Percentiles rank a stretch among this genome's conserved stretches.
These are phyloP conservation scores for Adenanthera pavonina DNA, from an alignment of 306 rosid species.

Conservation along the genomic window DNA sequence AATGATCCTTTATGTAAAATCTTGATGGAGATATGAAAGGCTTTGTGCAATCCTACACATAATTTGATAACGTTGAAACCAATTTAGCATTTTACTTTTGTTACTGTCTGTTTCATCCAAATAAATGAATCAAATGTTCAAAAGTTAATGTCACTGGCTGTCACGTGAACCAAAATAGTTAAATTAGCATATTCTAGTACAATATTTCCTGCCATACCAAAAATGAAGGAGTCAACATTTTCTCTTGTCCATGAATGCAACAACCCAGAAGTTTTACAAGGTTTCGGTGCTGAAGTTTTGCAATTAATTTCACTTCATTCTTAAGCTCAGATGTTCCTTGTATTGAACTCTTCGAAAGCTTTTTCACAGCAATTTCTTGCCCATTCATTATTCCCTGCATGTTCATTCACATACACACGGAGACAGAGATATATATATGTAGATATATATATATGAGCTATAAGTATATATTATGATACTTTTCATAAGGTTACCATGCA, in stretches of 20 bases:
- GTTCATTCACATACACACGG: neutral
- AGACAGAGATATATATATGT: no score
- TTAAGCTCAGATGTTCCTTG: slow-evolving; percentile 49
- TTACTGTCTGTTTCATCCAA: neutral
- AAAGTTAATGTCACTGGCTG: neutral
- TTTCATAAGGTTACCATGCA: neutral
- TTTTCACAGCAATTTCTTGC: slow-evolving; percentile 47
- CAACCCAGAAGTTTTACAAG: slow-evolving; percentile 50
- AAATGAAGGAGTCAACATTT: slow-evolving; percentile 46
- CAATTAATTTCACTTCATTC: slow-evolving; percentile 43
- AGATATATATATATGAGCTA: neutral
- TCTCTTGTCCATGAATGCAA: slow-evolving; percentile 49
- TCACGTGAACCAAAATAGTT: neutral
- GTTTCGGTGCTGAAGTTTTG: slow-evolving; percentile 49
- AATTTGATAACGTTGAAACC: slow-evolving; percentile 34
- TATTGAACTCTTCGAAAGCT: slow-evolving; percentile 45
- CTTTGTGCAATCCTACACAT: slow-evolving; percentile 46
- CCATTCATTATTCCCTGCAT: slow-evolving; percentile 36
- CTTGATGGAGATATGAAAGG: slow-evolving; percentile 58
- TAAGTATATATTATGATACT: neutral
- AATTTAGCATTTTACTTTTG: slow-evolving; percentile 18
- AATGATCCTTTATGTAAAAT: slow-evolving; percentile 54
- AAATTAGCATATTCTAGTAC: neutral
- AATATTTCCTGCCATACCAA: slow-evolving; percentile 25
- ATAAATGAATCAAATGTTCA: neutral